Percentiles rank a stretch among this genome's conserved stretches.
phyloP scores from a whole-genome alignment of 225 moss, liverwort and hornwort species.

The Pseudoscleropodium purum region DNA sequence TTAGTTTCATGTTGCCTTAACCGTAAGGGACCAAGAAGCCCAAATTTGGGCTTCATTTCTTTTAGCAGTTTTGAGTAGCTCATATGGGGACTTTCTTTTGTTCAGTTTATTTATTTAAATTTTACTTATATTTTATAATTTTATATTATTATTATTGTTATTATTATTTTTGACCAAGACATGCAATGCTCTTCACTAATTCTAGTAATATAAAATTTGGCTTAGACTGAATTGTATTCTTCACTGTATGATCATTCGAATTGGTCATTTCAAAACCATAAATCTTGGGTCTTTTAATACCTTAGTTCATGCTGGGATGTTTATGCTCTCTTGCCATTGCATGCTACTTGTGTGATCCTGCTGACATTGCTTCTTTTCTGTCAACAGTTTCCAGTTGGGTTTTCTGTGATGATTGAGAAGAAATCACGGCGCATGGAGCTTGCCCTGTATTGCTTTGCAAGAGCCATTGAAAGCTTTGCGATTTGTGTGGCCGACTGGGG shows the following conservation, averaged over 20 bases:
- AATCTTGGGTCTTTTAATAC: background rate
- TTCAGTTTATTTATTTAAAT: background rate
- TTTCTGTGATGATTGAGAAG: conserved; percentile 83
- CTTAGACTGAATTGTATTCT: background rate
- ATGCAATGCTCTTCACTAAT: background rate
- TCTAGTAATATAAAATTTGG: background rate
- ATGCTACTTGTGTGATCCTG: background rate
- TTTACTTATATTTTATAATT: background rate
- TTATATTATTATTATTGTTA: background rate
- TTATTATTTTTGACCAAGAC: background rate
- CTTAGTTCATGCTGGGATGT: background rate
- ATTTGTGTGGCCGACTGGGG: conserved; percentile 71
- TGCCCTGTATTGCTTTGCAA: conserved; percentile 83
- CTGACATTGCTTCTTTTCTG: conserved; percentile 4
- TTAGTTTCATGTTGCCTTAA: background rate
- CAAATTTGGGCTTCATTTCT: background rate
- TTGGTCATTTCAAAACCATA: background rate
- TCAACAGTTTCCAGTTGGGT: conserved; percentile 76
- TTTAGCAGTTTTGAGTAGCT: background rate
- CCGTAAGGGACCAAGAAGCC: background rate
- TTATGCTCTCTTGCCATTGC: background rate
- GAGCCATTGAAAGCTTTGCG: conserved; percentile 93
- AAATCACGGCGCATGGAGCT: conserved; percentile 98
- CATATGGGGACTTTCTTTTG: background rate
- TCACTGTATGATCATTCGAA: background rate